phyloP scores from a whole-genome alignment of 768 basidiomycete species.

The Chalciporus chontae region DNA sequence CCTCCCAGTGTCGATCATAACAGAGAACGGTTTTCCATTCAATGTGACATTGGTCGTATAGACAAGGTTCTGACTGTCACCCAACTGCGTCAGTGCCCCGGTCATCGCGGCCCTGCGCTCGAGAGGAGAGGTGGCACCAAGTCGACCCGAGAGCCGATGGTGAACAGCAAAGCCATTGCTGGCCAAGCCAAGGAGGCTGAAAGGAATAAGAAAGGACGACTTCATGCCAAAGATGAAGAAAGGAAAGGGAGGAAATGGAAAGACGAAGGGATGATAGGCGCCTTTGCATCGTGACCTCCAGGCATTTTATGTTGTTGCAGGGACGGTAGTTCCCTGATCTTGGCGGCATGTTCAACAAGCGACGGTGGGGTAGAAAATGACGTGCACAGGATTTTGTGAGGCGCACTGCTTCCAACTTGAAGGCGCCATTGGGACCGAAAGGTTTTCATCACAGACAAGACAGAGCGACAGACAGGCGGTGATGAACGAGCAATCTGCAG shows the following conservation, averaged over 20 bases:
- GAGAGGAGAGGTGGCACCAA: conserved; percentile 7
- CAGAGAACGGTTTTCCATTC: conserved; percentile 30
- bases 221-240: conserved; percentile 11
- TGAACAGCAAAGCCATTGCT: conserved; percentile 8
- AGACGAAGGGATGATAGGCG: not conserved
- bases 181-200: conserved; percentile 9
- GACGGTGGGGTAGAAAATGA: too few relatives aligned
- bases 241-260: not conserved
- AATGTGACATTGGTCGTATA: conserved; percentile 41
- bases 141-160: conserved; percentile 16
- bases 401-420: too few relatives aligned
- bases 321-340: not conserved
- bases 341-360: too few relatives aligned
- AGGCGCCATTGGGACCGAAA: too few relatives aligned
- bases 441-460: too few relatives aligned
- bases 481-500: too few relatives aligned
- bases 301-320: conserved; percentile 5
- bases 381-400: too few relatives aligned
- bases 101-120: conserved; percentile 26
- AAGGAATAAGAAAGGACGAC: conserved; percentile 2
- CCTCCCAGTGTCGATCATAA: conserved; percentile 48
- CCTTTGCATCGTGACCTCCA: not conserved
- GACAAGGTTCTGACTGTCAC: conserved; percentile 30
- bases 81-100: conserved; percentile 25
- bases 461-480: too few relatives aligned